These are phyloP conservation scores for Rhizophagus clarus DNA, from an alignment of 192 early-diverging fungal genomes.

Conservation along the genomic window DNA sequence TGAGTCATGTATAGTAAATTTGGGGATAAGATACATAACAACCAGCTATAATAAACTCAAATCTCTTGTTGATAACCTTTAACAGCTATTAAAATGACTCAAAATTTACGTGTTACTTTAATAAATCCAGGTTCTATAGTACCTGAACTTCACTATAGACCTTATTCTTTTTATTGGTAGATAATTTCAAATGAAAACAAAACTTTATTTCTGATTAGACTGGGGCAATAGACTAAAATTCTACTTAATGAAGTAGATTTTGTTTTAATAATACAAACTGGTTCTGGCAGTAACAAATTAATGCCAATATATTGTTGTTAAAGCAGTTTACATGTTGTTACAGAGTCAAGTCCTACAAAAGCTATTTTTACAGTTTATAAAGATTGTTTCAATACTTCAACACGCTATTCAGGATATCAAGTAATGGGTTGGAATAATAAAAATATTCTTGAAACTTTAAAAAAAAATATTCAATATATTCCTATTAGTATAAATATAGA, in stretches of 20 bases:
- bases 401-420: too few species aligned
- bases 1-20: not conserved
- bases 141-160: not conserved
- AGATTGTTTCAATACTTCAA: too few species aligned
- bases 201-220: too few species aligned
- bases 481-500: not conserved
- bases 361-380: too few species aligned
- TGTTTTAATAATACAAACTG: not conserved
- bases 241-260: too few species aligned
- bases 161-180: too few species aligned
- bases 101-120: not conserved
- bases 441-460: not conserved
- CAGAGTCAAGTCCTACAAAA: not conserved
- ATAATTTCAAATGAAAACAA: not conserved
- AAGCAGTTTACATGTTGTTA: not conserved
- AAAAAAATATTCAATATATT: not conserved
- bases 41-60: not conserved
- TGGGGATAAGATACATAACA: not conserved
- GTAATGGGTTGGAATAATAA: constrained; percentile 3
- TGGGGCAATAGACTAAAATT: too few species aligned
- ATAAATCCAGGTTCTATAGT: constrained; percentile 1
- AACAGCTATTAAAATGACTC: too few species aligned
- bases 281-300: not conserved
- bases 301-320: constrained; percentile 2
- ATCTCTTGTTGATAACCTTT: too few species aligned